Evolutionary conservation across 768 basidiomycete species (phyloP).

Genomic region (Hypholoma sublateritium): DNA sequence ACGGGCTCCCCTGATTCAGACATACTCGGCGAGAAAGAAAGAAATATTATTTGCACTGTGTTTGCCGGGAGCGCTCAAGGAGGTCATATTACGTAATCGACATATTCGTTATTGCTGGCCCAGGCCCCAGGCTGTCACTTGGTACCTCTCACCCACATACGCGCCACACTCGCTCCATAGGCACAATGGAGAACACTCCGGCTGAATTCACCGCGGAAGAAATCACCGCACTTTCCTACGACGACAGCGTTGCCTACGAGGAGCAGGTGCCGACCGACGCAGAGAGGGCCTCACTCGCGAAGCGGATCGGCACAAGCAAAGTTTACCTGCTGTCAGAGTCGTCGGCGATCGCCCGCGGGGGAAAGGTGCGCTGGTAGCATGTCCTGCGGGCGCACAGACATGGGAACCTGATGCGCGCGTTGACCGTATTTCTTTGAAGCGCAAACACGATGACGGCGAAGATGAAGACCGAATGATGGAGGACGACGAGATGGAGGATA

Average conservation of each 20-base stretch:
- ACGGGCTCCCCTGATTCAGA: conserved; percentile 43
- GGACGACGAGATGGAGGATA: conserved; percentile 35
- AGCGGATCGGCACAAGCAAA: conserved; percentile 70
- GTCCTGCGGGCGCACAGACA: conserved; percentile 34
- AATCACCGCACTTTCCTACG: conserved; percentile 45
- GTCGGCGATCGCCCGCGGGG: conserved; percentile 49
- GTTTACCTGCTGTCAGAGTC: conserved; percentile 79
- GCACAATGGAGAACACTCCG: conserved; percentile 48
- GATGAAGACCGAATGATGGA: conserved; percentile 31
- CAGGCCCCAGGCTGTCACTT: too few relatives aligned
- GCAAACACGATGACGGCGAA: conserved; percentile 37
- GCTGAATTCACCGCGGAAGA: conserved; percentile 33
- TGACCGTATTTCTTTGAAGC: conserved; percentile 33
- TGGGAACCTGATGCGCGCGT: conserved; percentile 45
- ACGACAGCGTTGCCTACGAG: conserved; percentile 56
- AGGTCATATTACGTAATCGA: conserved; percentile 13
- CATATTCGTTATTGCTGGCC: not conserved
- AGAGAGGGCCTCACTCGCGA: conserved; percentile 46
- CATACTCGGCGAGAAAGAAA: conserved; percentile 26
- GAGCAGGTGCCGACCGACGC: conserved; percentile 46
- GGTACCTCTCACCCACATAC: not conserved
- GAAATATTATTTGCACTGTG: not conserved
- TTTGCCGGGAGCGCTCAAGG: too few relatives aligned
- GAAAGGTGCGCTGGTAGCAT: conserved; percentile 66
- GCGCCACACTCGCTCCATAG: not conserved